Percentiles rank a stretch among this genome's conserved stretches.
Conservation (phyloP, 2,329 filamentous ascomycete species). For the Trichoderma atroviride region DNA sequence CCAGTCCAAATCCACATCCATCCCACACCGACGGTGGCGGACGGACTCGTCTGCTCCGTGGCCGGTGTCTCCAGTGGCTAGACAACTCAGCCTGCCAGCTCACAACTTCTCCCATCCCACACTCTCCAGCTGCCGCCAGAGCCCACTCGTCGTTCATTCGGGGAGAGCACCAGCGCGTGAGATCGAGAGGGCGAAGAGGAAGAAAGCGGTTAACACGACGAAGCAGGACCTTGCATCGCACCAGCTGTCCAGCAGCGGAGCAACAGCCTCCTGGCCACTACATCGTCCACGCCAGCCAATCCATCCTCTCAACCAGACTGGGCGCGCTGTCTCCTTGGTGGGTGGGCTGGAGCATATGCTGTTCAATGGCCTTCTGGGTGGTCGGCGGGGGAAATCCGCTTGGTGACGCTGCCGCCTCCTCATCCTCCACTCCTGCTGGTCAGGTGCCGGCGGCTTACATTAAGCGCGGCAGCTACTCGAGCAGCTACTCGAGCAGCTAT, state of each 20-base stretch:
- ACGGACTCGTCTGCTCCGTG: neutral
- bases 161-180: neutral
- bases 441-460: conserved; percentile 25
- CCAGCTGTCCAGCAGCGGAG: conserved; percentile 22
- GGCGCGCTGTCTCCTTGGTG: conserved; percentile 11
- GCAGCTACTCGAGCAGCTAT: neutral
- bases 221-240: conserved; percentile 20
- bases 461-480: conserved; percentile 9
- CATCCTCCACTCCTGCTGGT: conserved; percentile 6
- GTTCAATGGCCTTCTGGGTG: conserved; percentile 47
- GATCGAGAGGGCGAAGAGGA: neutral
- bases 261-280: neutral
- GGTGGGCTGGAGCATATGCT: conserved; percentile 35
- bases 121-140: conserved; percentile 6
- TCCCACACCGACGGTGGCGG: conserved; percentile 15
- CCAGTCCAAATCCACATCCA: conserved; percentile 3
- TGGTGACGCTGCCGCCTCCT: conserved; percentile 30
- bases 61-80: conserved; percentile 4
- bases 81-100: conserved; percentile 16
- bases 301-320: neutral
- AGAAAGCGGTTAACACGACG: conserved; percentile 9
- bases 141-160: neutral
- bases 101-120: conserved; percentile 15
- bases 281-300: conserved; percentile 12
- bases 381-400: conserved; percentile 39